phyloP scores from a whole-genome alignment of 164 flowering plant species.

The Sedum album region DNA sequence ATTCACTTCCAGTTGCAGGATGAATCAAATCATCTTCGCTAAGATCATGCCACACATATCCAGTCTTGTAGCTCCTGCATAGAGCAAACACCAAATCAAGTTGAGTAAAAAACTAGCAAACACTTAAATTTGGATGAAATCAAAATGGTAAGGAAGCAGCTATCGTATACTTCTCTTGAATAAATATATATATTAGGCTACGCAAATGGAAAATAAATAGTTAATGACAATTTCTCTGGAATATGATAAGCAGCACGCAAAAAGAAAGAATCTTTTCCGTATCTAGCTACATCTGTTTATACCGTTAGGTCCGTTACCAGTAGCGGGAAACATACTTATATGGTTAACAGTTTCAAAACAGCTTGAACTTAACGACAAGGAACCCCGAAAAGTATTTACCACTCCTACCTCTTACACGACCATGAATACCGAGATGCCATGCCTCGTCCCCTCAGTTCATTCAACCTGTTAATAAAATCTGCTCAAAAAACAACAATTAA shows the following conservation, averaged over 20 bases:
- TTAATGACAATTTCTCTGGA: not conserved
- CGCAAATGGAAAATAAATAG: not conserved
- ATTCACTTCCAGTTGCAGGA: slow-evolving; percentile 83
- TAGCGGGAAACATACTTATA: not conserved
- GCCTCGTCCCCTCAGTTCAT: slow-evolving; percentile 78
- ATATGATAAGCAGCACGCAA: not conserved
- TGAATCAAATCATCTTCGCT: slow-evolving; percentile 74
- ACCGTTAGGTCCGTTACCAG: not conserved
- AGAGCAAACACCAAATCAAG: slow-evolving; percentile 9
- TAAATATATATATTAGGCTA: not conserved
- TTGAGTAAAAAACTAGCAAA: too few relatives aligned
- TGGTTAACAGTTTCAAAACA: not conserved
- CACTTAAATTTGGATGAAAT: too few relatives aligned
- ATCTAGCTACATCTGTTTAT: not conserved
- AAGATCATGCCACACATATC: slow-evolving; percentile 97
- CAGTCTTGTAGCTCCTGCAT: slow-evolving; percentile 84
- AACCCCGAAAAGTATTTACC: not conserved
- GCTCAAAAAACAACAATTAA: slow-evolving; percentile 13
- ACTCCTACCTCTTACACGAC: slow-evolving; percentile 85
- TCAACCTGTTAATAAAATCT: slow-evolving; percentile 83
- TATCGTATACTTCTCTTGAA: not conserved
- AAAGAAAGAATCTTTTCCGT: not conserved
- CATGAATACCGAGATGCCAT: slow-evolving; percentile 88
- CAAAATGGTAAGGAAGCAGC: not conserved
- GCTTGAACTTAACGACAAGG: not conserved